Base-by-base conservation (phyloP, 106 monocot species). In the Dendrobium officinale region DNA sequence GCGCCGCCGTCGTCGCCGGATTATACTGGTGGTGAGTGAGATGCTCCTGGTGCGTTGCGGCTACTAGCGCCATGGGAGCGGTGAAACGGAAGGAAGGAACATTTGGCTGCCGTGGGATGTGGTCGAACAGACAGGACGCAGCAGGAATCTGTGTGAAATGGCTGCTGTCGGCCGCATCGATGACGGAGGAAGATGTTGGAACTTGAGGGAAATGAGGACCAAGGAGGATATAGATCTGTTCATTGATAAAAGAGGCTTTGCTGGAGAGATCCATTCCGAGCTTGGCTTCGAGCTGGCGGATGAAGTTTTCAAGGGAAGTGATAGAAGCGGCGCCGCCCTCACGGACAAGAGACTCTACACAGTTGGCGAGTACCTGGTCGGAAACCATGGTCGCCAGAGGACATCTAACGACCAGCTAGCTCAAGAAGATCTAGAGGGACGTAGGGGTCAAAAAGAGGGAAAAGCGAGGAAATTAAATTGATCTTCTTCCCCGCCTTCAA, bases 231-330 rank as follows among this genome's bases (percentile, higher is more conserved):
- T 37, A 70, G 70, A 70, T 70, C 37, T 70, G 70, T 13, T 70
- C 33, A 15, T 70, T 70, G 70, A 70, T 70, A 33, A 70, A 70
- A 37, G 70, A 70, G 13, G 70, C 70, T 70, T 70, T 70, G 70
- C 70, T 70, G 70, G 70, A 70, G 70, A 70, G 70, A 70, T 70
- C 70, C 70, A 70, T 70, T 33, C 70, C 70, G 11, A 70, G 29
- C 70, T 70, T 70, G 29, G n/a, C 70, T 37, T 70, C 70, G 70
- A 70, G 70, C 20, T 37, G 70, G 37, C 15, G 70, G 15, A 70
- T 70, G 37, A 70, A 29, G 37, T 37, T 33, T 1, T 70, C 70
- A 70, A 70, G 70, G 70, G 70, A 70, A 70, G 70, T 37, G 70
- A 37, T 2, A 70, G 70, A 8, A 9, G 33, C 37, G 70, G 70